Conservation (phyloP, 805 yeast species). For the Candida xiaguanensis region DNA sequence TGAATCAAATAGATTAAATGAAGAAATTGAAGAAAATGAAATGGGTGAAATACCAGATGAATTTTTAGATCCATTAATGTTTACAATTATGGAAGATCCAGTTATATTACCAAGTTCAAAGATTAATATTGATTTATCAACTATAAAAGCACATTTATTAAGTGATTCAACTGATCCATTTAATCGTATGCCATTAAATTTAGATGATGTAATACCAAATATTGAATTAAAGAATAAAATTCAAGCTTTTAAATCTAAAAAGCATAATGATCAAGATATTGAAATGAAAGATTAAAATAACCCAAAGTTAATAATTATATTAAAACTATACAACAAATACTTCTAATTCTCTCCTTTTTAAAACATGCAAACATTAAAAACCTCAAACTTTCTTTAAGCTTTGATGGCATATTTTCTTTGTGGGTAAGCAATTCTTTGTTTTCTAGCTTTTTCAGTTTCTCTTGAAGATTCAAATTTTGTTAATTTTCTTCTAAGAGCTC, state of each 20-base stretch:
- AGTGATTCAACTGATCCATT: conserved; percentile 97
- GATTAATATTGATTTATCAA: conserved; percentile 81
- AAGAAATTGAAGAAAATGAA: conserved; percentile 81
- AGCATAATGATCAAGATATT: conserved; percentile 19
- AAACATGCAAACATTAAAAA: conserved; percentile 7
- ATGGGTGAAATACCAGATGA: conserved; percentile 96
- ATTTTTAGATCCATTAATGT: conserved; percentile 95
- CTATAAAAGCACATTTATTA: conserved; percentile 88
- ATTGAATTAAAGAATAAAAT: conserved; percentile 63
- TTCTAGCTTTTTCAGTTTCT: conserved; percentile 84
- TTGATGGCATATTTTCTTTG: conserved; percentile 97
- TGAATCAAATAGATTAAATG: conserved; percentile 52
- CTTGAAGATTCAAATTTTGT: conserved; percentile 80
- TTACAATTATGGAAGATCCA: conserved; percentile 91
- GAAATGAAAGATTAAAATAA: conserved; percentile 15
- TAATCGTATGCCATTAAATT: conserved; percentile 83
- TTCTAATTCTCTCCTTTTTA: not conserved
- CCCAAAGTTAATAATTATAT: not conserved
- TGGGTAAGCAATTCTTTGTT: conserved; percentile 95
- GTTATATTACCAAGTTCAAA: conserved; percentile 88
- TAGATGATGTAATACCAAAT: conserved; percentile 86
- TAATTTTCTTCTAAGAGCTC: conserved; percentile 98
- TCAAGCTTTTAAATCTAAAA: conserved; percentile 49
- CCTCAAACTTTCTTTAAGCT: conserved; percentile 60
- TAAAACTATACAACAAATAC: conserved; percentile 3